Base-by-base conservation (phyloP, 208 protist genomes). In the Leishmania major region DNA sequence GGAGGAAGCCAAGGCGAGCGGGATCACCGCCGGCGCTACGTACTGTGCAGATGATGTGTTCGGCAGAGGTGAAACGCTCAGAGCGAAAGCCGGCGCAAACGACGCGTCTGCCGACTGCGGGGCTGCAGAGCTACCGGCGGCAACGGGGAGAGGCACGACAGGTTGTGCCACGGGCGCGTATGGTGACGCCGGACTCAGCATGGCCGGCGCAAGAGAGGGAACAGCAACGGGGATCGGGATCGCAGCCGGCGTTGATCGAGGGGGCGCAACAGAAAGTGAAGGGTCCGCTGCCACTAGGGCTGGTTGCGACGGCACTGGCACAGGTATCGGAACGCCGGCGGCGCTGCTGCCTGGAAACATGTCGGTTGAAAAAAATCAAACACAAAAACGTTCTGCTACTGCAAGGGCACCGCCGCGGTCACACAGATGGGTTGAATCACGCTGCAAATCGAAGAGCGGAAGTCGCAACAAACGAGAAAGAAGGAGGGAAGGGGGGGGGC, bases 221-320 rank as follows among this genome's bases (percentile, higher is more conserved):
- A 51, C n/a, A 73, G 70, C 60, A 80, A 64, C n/a, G 31, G 53
- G 47, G 19, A 77, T 43, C 59, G 80, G 81, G 66, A 83, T 17
- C 3, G 79, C 66, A 10, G 85, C 11, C 22, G 72, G 64, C 31
- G 66, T 55, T 31, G 60, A 25, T 31, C n/a, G 62, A 62, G 49
- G 47, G 31, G 73, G 53, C 66, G 67, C 37, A 1, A 87, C 28
- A 55, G 74, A 37, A 17, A 73, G 67, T 55, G 31, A 19, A 25
- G 79, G 40, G 7, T 51, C 55, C 17, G 47, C 49, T 47, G 40
- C 71, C 19, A 76, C 31, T 19, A n/a, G 73, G 35, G 51, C 49
- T 8, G 72, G 66, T 64, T 28, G 13, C n/a, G 60, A 78, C 31
- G 81, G 81, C 57, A 51, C 31, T 25, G 81, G 59, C 10, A 77